These are phyloP conservation scores for Durotheca rogersii DNA, from an alignment of 495 filamentous ascomycete species.

Conservation along the genomic window DNA sequence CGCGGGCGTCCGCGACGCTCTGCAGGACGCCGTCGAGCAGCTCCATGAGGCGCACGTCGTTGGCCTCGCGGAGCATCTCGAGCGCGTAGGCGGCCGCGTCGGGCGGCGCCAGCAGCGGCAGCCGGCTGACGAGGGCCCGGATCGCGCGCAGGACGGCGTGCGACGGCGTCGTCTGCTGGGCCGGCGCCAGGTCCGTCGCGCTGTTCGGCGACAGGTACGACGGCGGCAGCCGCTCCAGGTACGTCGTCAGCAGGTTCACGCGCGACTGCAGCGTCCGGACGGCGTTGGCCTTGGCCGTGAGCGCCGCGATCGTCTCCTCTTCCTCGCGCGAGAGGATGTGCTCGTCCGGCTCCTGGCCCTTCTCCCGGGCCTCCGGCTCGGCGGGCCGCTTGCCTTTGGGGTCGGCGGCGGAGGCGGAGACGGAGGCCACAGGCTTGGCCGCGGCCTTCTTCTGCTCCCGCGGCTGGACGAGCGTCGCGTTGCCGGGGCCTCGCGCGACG, in stretches of 20 bases:
- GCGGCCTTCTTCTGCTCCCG: conserved; percentile 41
- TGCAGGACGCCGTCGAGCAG: conserved; percentile 68
- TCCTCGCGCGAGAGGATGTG: conserved; percentile 69
- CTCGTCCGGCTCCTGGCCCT: conserved; percentile 42
- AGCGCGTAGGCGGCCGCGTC: conserved; percentile 54
- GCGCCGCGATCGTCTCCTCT: conserved; percentile 65
- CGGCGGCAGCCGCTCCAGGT: conserved; percentile 71
- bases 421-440: conserved; percentile 32
- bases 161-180: conserved; percentile 54
- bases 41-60: conserved; percentile 73
- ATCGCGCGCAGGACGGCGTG: conserved; percentile 65
- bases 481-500: conserved; percentile 77
- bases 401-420: conserved; percentile 33
- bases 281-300: conserved; percentile 87
- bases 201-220: conserved; percentile 53
- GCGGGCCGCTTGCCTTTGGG: conserved; percentile 51
- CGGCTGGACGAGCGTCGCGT: conserved; percentile 63
- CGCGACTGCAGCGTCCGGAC: conserved; percentile 87
- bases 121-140: conserved; percentile 62
- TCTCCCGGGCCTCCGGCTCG: conserved; percentile 34
- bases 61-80: conserved; percentile 66
- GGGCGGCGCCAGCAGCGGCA: conserved; percentile 60
- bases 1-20: conserved; percentile 64
- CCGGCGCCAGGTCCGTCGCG: conserved; percentile 36
- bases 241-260: conserved; percentile 76